Conservation (phyloP, 805 yeast species). For the Saccharomycopsis capsularis region DNA sequence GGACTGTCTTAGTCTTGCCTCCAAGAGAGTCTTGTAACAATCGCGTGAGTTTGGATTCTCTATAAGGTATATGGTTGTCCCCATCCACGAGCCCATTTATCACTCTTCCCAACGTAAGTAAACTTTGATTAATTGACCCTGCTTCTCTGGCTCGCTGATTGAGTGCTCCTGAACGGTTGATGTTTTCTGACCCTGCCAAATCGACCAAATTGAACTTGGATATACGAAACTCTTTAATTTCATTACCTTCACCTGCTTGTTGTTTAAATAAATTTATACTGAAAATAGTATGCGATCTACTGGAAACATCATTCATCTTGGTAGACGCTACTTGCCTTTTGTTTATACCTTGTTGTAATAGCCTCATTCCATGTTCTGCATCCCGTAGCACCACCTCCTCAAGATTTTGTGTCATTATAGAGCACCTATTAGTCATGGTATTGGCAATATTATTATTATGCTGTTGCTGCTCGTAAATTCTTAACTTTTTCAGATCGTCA, state of each 20-base stretch:
- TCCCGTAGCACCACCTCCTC: constrained; percentile 52
- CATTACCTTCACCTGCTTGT: constrained; percentile 13
- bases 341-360: constrained; percentile 50
- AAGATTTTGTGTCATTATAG: constrained; percentile 47
- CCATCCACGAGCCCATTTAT: constrained; percentile 65
- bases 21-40: constrained; percentile 77
- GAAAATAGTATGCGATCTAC: constrained; percentile 74
- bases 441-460: constrained; percentile 13
- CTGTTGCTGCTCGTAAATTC: constrained; percentile 40
- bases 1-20: constrained; percentile 78
- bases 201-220: constrained; percentile 83
- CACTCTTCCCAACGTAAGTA: constrained; percentile 82
- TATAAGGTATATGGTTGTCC: constrained; percentile 70
- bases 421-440: constrained; percentile 4
- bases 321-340: constrained; percentile 65
- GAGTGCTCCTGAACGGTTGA: constrained; percentile 78
- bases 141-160: constrained; percentile 88
- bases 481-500: constrained; percentile 40
- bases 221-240: constrained; percentile 32
- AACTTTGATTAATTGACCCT: constrained; percentile 84
- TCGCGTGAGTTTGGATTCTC: constrained; percentile 74
- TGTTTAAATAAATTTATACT: constrained; percentile 52
- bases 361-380: constrained; percentile 49
- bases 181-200: constrained; percentile 92
- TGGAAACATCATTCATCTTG: constrained; percentile 63